Evolutionary conservation across 2,329 filamentous ascomycete species (phyloP).

Genomic region (Didymella segeticola): DNA sequence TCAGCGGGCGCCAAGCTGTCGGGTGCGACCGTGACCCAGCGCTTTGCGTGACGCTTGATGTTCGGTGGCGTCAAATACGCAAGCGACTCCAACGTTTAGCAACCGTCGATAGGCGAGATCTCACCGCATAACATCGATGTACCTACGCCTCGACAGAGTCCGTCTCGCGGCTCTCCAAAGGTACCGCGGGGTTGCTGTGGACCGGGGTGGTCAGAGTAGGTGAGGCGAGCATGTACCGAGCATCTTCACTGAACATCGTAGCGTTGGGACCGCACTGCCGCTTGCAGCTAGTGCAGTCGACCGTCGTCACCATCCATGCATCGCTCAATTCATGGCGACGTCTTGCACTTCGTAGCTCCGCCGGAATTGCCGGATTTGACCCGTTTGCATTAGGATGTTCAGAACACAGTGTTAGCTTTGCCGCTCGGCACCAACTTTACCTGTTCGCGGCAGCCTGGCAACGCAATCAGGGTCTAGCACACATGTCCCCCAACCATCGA

Average conservation of each 20-base stretch:
- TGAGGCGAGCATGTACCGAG: slow-evolving; percentile 27
- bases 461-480: slow-evolving; percentile 6
- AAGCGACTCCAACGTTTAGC: neutral
- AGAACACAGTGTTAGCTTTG: slow-evolving; percentile 1
- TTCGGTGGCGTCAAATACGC: slow-evolving; percentile 11
- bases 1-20: slow-evolving; percentile 24
- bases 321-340: slow-evolving; percentile 1
- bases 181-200: neutral
- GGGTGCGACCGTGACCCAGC: slow-evolving; percentile 21
- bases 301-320: neutral
- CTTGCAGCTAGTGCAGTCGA: slow-evolving; percentile 20
- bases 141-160: neutral
- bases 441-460: slow-evolving; percentile 4
- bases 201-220: slow-evolving; percentile 18
- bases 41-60: slow-evolving; percentile 12
- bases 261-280: slow-evolving; percentile 20
- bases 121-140: neutral
- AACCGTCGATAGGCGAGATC: neutral
- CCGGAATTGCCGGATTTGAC: neutral
- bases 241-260: slow-evolving; percentile 12
- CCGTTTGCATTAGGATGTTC: slow-evolving; percentile 2
- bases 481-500: neutral
- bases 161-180: neutral
- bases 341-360: neutral
- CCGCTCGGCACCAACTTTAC: slow-evolving; percentile 1